Conservation (phyloP, 2,329 filamentous ascomycete genomes). For the Claviceps pazoutovae region DNA sequence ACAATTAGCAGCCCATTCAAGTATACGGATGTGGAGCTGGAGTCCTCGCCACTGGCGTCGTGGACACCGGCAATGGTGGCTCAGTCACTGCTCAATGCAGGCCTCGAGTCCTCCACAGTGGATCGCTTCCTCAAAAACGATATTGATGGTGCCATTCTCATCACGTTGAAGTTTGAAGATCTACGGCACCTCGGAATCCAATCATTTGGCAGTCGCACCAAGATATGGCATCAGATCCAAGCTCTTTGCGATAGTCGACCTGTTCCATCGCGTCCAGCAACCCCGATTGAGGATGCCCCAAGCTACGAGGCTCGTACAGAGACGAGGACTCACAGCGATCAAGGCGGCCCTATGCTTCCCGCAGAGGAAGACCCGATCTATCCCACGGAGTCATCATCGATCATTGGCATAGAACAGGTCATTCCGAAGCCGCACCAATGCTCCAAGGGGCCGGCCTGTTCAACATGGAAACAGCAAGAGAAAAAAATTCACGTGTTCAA, state of each 20-base stretch:
- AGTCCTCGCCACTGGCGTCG: constrained; percentile 42
- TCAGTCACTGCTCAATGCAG: constrained; percentile 73
- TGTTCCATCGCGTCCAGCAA: constrained; percentile 38
- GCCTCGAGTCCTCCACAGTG: constrained; percentile 62
- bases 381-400: constrained; percentile 73
- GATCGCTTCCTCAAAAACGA: constrained; percentile 85
- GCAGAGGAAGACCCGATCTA: constrained; percentile 54
- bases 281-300: constrained; percentile 46
- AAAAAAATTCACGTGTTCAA: constrained; percentile 61
- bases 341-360: constrained; percentile 18
- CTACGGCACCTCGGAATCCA: constrained; percentile 67
- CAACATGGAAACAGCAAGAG: constrained; percentile 71
- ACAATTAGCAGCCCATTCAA: constrained; percentile 38
- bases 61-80: constrained; percentile 70
- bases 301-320: constrained; percentile 37
- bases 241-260: constrained; percentile 44
- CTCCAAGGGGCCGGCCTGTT: constrained; percentile 73
- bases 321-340: constrained; percentile 24
- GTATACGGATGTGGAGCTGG: constrained; percentile 42
- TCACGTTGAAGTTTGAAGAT: constrained; percentile 86
- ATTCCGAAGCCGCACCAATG: constrained; percentile 75
- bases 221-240: constrained; percentile 69
- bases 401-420: constrained; percentile 82
- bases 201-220: constrained; percentile 69
- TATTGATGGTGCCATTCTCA: constrained; percentile 74